Conservation (phyloP, 306 rosid genomes). For the Fragaria ananassa region DNA sequence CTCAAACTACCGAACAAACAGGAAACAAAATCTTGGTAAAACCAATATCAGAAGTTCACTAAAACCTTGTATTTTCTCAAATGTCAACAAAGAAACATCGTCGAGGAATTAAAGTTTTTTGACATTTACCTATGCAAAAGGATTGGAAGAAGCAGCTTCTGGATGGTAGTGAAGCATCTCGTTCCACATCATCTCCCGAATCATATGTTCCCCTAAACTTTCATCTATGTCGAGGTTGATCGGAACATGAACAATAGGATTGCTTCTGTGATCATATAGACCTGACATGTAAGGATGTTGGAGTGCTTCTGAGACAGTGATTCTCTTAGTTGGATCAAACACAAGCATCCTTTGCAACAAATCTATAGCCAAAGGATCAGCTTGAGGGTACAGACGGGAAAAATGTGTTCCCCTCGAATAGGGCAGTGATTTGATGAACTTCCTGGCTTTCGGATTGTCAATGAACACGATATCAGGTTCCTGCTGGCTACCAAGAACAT, state of each 20-base stretch:
- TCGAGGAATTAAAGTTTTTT: conserved; percentile 18
- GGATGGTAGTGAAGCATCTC: conserved; percentile 84
- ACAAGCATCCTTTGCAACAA: conserved; percentile 76
- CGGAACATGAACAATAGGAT: conserved; percentile 57
- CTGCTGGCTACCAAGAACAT: conserved; percentile 68
- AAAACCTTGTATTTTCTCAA: conserved; percentile 23
- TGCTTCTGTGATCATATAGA: conserved; percentile 52
- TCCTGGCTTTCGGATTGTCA: conserved; percentile 56
- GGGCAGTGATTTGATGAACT: conserved; percentile 56
- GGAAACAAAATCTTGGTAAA: conserved; percentile 27
- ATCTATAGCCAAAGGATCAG: conserved; percentile 79
- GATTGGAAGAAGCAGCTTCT: conserved; percentile 38
- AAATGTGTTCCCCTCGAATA: conserved; percentile 53
- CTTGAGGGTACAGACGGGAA: conserved; percentile 57
- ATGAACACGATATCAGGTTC: conserved; percentile 62
- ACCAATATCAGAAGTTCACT: conserved; percentile 20
- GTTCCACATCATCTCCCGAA: conserved; percentile 83
- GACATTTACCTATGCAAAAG: conserved; percentile 22
- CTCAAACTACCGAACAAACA: conserved; percentile 17
- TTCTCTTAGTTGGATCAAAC: conserved; percentile 81
- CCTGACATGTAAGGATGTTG: conserved; percentile 78
- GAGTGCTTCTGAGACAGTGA: conserved; percentile 66
- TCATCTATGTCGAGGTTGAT: conserved; percentile 69
- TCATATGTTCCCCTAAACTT: conserved; percentile 42
- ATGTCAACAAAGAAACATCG: conserved; percentile 9